Conservation (phyloP, 176 grass and related monocot genomes). For the Oryza meyeriana region DNA sequence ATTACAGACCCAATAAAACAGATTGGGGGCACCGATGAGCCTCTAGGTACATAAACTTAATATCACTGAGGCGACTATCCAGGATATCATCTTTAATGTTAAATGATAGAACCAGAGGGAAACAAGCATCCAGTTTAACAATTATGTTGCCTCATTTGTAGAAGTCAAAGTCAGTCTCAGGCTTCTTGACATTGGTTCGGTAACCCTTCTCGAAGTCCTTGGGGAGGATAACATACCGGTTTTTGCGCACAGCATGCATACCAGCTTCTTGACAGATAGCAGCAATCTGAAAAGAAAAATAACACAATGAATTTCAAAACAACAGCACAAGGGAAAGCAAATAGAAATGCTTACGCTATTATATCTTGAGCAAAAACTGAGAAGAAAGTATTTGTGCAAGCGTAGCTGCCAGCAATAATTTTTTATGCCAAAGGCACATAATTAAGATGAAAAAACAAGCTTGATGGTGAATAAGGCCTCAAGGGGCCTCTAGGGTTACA, state of each 20-base stretch:
- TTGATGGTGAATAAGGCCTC: neutral
- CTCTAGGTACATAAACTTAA: neutral
- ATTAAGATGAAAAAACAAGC: neutral
- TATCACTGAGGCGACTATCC: neutral
- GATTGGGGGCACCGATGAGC: neutral
- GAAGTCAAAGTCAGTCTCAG: slow-evolving; percentile 94
- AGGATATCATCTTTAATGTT: slow-evolving; percentile 11
- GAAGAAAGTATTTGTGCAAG: no score
- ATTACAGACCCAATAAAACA: neutral
- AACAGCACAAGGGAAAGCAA: neutral
- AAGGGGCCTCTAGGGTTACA: neutral
- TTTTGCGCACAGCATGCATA: slow-evolving; percentile 98
- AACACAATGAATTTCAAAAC: neutral
- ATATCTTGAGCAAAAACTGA: no score
- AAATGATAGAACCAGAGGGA: neutral
- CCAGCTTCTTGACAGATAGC: slow-evolving; percentile 98
- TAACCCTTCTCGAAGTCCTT: slow-evolving; percentile 99
- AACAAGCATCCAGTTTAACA: slow-evolving; percentile 4
- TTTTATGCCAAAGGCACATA: no score
- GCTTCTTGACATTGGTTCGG: slow-evolving; percentile 93
- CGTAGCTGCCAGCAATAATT: no score
- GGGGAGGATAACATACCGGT: slow-evolving; percentile 92
- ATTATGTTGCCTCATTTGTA: slow-evolving; percentile 63
- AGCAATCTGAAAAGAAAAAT: slow-evolving; percentile 53
- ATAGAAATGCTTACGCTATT: no score